Base-by-base conservation (phyloP, 208 protist genomes). In the Crithidia brevicula region DNA sequence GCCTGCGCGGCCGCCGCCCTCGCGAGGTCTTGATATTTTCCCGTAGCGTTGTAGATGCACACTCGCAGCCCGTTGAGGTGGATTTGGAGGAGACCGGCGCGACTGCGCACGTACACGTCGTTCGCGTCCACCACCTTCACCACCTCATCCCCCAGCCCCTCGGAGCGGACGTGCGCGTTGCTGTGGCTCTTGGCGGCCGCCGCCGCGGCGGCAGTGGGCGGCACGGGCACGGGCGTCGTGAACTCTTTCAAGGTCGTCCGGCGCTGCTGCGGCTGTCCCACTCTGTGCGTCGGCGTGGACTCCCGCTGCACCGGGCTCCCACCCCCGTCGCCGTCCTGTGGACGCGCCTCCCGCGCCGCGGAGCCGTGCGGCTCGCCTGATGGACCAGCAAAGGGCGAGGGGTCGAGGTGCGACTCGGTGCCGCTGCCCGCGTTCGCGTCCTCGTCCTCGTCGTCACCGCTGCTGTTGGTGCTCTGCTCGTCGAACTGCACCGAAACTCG, bases 41-140 rank as follows among this genome's bases (percentile, higher is more conserved):
- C 79, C 0, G 91, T 94, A 11, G 91, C 86, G 69, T 96, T 96
- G 72, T 87, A 96, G 2, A 96, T 45, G 47, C 81, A 88, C 5
- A 93, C 28, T 1, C 82, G 76, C 75, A 94, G 75, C 28, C 92
- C 92, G 63, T 96, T 96, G 1, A 96, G 63, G 75, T 96, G 92
- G 15, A 96, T 51, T 53, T 85, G 84, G 40, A 85, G 65, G 23
- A 81, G 76, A 5, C 91, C 88, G 3, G 79, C 74, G n/a, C 68
- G 64, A 31, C 83, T 77, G 33, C 74, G 83, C 45, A 96, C 79
- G 23, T 69, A 66, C 36, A 94, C 83, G 20, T 83, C 60, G 38
- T 61, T 77, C 22, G 73, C 59, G 67, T 94, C 85, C 46, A 89
- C 89, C 36, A 77, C 20, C 63, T 85, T 88, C 25, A 92, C 65